phyloP scores from a whole-genome alignment of 106 monocot genomes.

The Dendrobium chrysotoxum region DNA sequence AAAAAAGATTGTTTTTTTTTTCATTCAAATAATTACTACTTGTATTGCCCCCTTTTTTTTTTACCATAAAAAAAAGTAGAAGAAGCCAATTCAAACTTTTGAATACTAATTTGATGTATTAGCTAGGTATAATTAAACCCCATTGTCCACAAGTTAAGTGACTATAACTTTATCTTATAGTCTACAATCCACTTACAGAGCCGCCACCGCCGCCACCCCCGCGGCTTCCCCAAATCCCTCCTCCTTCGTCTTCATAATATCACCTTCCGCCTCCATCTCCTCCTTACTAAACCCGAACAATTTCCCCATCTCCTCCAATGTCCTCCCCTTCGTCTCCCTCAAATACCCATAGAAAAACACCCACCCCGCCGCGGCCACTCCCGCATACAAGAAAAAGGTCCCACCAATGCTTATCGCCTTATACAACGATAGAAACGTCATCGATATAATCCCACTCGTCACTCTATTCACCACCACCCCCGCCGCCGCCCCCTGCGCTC shows the following conservation, averaged over 20 bases:
- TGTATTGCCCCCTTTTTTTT: no score
- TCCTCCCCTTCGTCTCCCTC: conserved; percentile 38
- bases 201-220: neutral
- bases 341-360: conserved; percentile 18
- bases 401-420: conserved; percentile 29
- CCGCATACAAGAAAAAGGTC: conserved; percentile 27
- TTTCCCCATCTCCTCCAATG: conserved; percentile 28
- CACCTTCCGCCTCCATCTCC: neutral
- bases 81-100: no score
- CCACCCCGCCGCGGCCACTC: conserved; percentile 17
- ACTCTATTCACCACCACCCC: conserved; percentile 18
- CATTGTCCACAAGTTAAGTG: no score
- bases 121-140: no score
- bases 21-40: no score
- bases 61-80: no score
- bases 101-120: no score
- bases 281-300: conserved; percentile 19
- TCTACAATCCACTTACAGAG: no score
- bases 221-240: neutral
- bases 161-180: no score
- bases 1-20: no score
- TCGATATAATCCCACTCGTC: conserved; percentile 25
- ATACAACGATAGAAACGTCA: conserved; percentile 36
- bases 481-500: conserved; percentile 30
- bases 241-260: neutral